Percentiles rank a stretch among this genome's conserved stretches.
phyloP scores from a whole-genome alignment of 2,329 filamentous ascomycete species.

The Ophiostoma novo-ulmi region DNA sequence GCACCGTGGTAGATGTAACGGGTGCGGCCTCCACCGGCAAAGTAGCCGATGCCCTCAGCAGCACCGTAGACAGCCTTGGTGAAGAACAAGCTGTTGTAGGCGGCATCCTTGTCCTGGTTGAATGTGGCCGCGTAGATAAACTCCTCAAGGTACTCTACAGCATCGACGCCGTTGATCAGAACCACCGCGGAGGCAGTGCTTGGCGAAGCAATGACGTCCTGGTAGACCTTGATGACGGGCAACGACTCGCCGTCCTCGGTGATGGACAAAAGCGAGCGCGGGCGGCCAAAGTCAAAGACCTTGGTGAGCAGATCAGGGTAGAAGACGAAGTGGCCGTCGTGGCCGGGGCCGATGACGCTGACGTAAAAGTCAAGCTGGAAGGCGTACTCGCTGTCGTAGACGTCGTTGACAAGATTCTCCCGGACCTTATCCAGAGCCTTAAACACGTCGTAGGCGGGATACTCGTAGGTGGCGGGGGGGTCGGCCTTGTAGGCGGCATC shows the following conservation, averaged over 20 bases:
- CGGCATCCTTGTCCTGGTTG: slow-evolving; percentile 32
- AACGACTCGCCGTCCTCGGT: slow-evolving; percentile 33
- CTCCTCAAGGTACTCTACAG: slow-evolving; percentile 39
- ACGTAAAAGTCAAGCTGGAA: slow-evolving; percentile 41
- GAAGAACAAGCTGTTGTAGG: slow-evolving; percentile 40
- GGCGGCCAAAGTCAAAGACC: slow-evolving; percentile 37
- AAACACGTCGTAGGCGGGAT: slow-evolving; percentile 38
- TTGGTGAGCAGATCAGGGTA: slow-evolving; percentile 39
- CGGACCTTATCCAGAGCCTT: slow-evolving; percentile 35
- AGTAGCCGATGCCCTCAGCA: slow-evolving; percentile 31
- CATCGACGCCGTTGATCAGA: slow-evolving; percentile 33
- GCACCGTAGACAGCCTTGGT: slow-evolving; percentile 28
- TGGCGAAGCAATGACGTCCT: slow-evolving; percentile 25
- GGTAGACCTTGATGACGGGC: slow-evolving; percentile 49
- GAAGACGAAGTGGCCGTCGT: slow-evolving; percentile 41
- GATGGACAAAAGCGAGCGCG: slow-evolving; percentile 40
- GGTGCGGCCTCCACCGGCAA: slow-evolving; percentile 34
- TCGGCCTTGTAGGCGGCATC: slow-evolving; percentile 38
- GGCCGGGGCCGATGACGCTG: slow-evolving; percentile 37
- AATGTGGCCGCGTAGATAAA: slow-evolving; percentile 39
- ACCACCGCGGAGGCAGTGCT: slow-evolving; percentile 28
- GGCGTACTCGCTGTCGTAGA: slow-evolving; percentile 39
- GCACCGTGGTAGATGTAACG: slow-evolving; percentile 33
- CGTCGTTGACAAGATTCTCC: slow-evolving; percentile 34
- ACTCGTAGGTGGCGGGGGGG: slow-evolving; percentile 38